Evolutionary conservation across 1,139 yeast genomes (phyloP), one percentile per base, ranked within the genome.

Genomic region (Lodderomyces jiufengensis): DNA sequence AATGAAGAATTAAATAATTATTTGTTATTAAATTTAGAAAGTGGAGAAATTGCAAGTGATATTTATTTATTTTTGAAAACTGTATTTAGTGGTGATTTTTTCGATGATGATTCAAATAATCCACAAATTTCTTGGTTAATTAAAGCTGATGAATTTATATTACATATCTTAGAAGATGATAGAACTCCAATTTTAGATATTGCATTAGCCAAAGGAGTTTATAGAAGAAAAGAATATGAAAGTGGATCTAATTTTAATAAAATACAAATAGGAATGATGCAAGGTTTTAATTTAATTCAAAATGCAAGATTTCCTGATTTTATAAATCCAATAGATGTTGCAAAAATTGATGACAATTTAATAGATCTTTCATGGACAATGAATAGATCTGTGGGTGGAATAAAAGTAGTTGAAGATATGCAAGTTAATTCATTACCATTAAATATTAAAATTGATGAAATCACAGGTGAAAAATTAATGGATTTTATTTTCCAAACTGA

Each of bases 381-480:
- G 78, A 77, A 75, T 42, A 64, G 74, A 36, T 74, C 82, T 11
- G 74, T 81, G 29, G 90, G 88, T 30, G 90, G 90, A 1, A 80
- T 82, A 41, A 69, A 73, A 44, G 67, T 81, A 25, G 63, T 81
- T 42, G 80, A 75, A 44, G 61, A 68, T 42, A 70, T 80, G 34
- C 74, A 71, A 32, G 62, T 81, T 24, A 55, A 60, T 23, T 61
- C 83, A 5, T 61, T 66, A 36, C 87, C 87, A 29, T 59, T 82
- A 42, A 71, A 70, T 33, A 48, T 82, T 36, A 71, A 73, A 36
- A 47, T 82, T 25, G 92, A 83, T 47, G 84, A 80, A 50, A 57
- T 59, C 25, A 78, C 84, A 9, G 80, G 85, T 4, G 63, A 63
- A 31, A 76, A 70, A 50, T 57, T 81, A 36, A 63, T 79, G 66